These are phyloP conservation scores for Withania somnifera DNA, from an alignment of 305 asterid species.

Conservation along the genomic window DNA sequence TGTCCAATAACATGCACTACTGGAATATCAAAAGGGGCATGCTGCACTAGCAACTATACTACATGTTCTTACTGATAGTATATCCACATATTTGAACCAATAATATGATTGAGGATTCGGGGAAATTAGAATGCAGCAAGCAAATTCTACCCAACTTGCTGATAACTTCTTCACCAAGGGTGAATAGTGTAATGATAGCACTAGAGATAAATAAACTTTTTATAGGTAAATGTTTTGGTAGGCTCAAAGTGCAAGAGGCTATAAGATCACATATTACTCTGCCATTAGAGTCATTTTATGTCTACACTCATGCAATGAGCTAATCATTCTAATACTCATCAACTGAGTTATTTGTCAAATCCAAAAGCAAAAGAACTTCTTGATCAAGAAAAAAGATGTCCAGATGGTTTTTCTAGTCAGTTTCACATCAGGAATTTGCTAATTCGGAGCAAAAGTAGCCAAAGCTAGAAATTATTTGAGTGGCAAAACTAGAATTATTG, in stretches of 20 bases:
- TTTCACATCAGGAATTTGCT: background rate
- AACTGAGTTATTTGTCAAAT: background rate
- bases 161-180: background rate
- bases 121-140: background rate
- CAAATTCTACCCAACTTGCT: background rate
- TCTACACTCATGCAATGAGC: background rate
- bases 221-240: background rate
- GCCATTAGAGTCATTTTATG: background rate
- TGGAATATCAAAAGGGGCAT: background rate
- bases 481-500: background rate
- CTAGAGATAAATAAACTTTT: background rate
- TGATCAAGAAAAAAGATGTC: background rate
- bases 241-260: background rate
- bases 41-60: background rate
- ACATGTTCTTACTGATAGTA: background rate
- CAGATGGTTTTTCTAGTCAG: background rate
- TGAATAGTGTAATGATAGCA: background rate
- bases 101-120: background rate
- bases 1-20: background rate
- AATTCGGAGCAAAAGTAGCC: background rate
- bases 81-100: background rate
- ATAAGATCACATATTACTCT: background rate
- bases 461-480: background rate
- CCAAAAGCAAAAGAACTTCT: background rate
- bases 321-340: background rate